A percentile compares a stretch with the other conserved stretches of the same genome.
Evolutionary conservation across 352 stramenopile genomes (phyloP).

Genomic region (Globisporangium nodosum): DNA sequence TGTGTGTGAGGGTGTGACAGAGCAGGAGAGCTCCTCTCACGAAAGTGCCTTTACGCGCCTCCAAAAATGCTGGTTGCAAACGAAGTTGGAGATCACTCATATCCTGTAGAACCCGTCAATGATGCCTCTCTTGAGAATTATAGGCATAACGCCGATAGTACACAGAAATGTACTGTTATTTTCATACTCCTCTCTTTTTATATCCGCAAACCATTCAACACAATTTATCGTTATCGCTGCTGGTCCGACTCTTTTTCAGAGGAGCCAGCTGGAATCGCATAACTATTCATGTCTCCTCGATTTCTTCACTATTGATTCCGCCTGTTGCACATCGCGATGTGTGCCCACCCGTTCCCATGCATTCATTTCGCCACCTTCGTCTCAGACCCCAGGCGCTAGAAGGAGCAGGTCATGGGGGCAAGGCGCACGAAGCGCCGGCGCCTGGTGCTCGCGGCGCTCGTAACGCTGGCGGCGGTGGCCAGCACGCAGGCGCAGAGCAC

Average conservation of each 20-base stretch:
- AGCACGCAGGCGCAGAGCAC: background rate
- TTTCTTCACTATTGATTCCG: too few species aligned
- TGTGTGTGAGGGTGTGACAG: too few species aligned
- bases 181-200: too few species aligned
- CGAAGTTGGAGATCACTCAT: too few species aligned
- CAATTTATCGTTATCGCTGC: background rate
- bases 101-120: too few species aligned
- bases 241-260: background rate
- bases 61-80: too few species aligned
- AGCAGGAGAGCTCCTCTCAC: background rate
- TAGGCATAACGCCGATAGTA: too few species aligned
- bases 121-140: background rate
- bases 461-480: background rate
- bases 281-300: background rate
- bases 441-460: background rate
- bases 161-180: too few species aligned
- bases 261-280: background rate
- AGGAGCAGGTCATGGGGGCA: background rate
- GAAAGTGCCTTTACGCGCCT: too few species aligned
- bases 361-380: background rate
- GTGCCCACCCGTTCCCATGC: background rate
- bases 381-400: background rate
- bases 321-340: background rate
- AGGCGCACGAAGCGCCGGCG: background rate
- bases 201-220: background rate